A percentile compares a stretch with the other conserved stretches of the same genome.
These are phyloP conservation scores for Cystoderma amianthinum DNA, from an alignment of 768 basidiomycete genomes.

Conservation along the genomic window DNA sequence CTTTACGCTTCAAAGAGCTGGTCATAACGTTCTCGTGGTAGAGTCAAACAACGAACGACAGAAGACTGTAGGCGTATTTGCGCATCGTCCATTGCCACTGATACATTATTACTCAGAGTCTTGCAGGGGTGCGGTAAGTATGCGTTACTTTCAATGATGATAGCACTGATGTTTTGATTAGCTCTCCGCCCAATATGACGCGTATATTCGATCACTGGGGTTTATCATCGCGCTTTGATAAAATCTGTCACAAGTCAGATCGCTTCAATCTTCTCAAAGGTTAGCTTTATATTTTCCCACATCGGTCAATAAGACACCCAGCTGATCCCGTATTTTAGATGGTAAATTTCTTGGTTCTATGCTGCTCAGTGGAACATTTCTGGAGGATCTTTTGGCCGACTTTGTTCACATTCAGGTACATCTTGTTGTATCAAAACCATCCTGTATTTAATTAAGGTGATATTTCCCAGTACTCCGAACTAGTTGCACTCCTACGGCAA, in stretches of 20 bases:
- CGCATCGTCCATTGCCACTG: too few relatives aligned
- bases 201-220: slow-evolving; percentile 52
- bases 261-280: slow-evolving; percentile 21
- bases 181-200: slow-evolving; percentile 51
- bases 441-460: background rate
- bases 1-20: slow-evolving; percentile 44
- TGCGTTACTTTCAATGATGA: background rate
- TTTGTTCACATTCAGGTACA: slow-evolving; percentile 21
- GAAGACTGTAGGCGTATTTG: background rate
- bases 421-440: background rate
- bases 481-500: slow-evolving; percentile 39
- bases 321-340: slow-evolving; percentile 18
- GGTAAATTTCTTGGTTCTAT: slow-evolving; percentile 38
- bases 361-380: slow-evolving; percentile 38
- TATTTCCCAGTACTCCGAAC: slow-evolving; percentile 38
- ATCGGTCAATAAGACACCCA: background rate
- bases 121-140: slow-evolving; percentile 32
- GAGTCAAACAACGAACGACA: slow-evolving; percentile 16
- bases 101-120: too few relatives aligned
- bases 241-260: slow-evolving; percentile 25
- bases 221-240: slow-evolving; percentile 32
- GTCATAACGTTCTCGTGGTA: slow-evolving; percentile 54
- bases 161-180: slow-evolving; percentile 4
- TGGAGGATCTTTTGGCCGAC: slow-evolving; percentile 29
- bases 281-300: slow-evolving; percentile 3